Evolutionary conservation across 1,284 basidiomycete genomes (phyloP).

Genomic region (Cutaneotrichosporon mucoides): DNA sequence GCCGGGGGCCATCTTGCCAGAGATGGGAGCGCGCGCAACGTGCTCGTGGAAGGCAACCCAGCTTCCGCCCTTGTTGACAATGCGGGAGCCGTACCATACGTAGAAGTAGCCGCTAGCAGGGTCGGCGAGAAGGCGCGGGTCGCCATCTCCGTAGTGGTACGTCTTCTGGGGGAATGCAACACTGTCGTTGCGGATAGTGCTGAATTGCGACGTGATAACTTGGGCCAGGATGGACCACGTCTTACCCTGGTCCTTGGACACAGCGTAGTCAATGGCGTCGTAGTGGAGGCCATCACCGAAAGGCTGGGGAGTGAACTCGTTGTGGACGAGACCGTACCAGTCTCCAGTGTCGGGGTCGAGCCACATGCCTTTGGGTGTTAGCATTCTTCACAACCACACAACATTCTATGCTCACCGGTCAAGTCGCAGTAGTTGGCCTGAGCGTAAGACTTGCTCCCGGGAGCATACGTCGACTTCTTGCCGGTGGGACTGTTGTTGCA

Average conservation of each 20-base stretch:
- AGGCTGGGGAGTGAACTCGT: conserved; percentile 16
- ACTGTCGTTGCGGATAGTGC: conserved; percentile 9
- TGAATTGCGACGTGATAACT: conserved; percentile 9
- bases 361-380: conserved; percentile 10
- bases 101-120: conserved; percentile 11
- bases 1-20: conserved; percentile 7
- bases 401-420: too few relatives aligned
- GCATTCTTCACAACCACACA: too few relatives aligned
- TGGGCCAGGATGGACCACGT: conserved; percentile 15
- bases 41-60: conserved; percentile 11
- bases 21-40: conserved; percentile 13
- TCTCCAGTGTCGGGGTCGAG: conserved; percentile 18
- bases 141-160: conserved; percentile 15
- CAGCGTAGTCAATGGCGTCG: conserved; percentile 15
- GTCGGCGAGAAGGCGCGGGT: conserved; percentile 14
- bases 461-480: background rate
- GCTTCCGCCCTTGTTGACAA: conserved; percentile 12
- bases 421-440: conserved; percentile 13
- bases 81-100: conserved; percentile 14
- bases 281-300: conserved; percentile 14
- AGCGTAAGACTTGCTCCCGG: background rate
- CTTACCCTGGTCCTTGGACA: conserved; percentile 9
- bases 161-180: conserved; percentile 6
- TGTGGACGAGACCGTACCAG: conserved; percentile 17
- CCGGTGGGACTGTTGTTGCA: conserved; percentile 15